Evolutionary conservation across 2,329 filamentous ascomycete genomes (phyloP), one percentile per base, ranked within the genome.

Genomic region (Ploettnerulaceae sp.): DNA sequence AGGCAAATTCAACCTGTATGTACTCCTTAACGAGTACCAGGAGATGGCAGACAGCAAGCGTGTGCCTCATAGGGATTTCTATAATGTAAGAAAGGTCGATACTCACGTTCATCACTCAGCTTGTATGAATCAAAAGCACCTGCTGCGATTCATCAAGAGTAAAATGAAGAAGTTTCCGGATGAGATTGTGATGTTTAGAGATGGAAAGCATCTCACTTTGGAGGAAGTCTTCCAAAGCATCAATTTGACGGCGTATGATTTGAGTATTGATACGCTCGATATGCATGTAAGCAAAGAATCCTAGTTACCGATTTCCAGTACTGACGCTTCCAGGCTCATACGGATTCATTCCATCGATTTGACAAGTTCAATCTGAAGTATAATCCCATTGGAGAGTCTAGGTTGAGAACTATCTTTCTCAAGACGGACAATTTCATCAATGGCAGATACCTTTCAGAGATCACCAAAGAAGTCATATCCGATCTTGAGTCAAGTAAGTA

Each of bases 351-450:
- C 70, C 93, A 98, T 68, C 87, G 93, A 3, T 98, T 98, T 64
- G 93, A 98, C 73, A 98, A 98, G 67, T 98, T 98, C 76, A 98
- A 98, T 65, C 73, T 98, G 47, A 98, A 98, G 66, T 98, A 98
- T 65, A 98, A 98, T 59, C 93, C 93, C 1, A 83, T 98, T 51
- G 93, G 93, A 39, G 93, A 98, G 68, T 97, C 93, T 33, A 83
- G 93, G 45, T 72, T 98, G 47, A 82, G 93, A 61, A 95, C 93
- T n/a, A 98, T 98, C 58, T 98, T 98, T 66, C 72, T 98, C 45
- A 98, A 98, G 71, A 98, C 93, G 7, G 93, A 98, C 68, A 98
- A 98, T 65, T 91, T 89, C 66, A 95, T 98, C 63, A 82, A 95
- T 56, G 93, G 93, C 26, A 85, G 91, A 39, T 98, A 98, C 64